Percentiles rank a stretch among this genome's conserved stretches.
These are phyloP conservation scores for Lathyrus aphaca DNA, from an alignment of 306 rosid species.

Conservation along the genomic window DNA sequence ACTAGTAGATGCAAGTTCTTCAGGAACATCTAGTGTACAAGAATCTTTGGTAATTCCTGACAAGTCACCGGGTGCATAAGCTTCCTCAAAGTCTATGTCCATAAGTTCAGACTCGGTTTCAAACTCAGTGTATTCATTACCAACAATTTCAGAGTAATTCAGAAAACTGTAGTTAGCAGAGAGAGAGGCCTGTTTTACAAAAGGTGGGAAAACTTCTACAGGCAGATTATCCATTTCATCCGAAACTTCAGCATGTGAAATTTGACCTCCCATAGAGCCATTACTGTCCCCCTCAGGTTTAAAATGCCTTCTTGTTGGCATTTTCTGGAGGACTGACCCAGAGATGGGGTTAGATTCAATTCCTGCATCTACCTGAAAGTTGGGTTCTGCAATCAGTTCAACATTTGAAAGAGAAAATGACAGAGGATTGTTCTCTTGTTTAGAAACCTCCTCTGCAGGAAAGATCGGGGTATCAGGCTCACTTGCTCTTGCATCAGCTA, in stretches of 20 bases:
- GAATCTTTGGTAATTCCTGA: slow-evolving; percentile 24
- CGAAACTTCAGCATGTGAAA: slow-evolving; percentile 33
- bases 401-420: slow-evolving; percentile 63
- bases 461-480: slow-evolving; percentile 60
- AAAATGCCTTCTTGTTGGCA: slow-evolving; percentile 52
- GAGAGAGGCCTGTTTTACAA: background rate
- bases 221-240: slow-evolving; percentile 39
- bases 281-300: slow-evolving; percentile 65
- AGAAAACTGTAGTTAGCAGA: background rate
- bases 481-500: slow-evolving; percentile 40
- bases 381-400: slow-evolving; percentile 59
- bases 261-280: slow-evolving; percentile 43
- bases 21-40: slow-evolving; percentile 15
- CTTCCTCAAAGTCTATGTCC: slow-evolving; percentile 22
- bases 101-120: slow-evolving; percentile 26
- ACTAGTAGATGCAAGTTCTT: slow-evolving; percentile 11
- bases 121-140: background rate
- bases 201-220: slow-evolving; percentile 41
- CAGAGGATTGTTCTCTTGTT: slow-evolving; percentile 60
- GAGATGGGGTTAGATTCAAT: slow-evolving; percentile 50
- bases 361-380: slow-evolving; percentile 44
- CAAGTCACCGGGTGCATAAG: background rate
- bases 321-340: slow-evolving; percentile 58
- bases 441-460: slow-evolving; percentile 50
- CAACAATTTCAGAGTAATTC: slow-evolving; percentile 13